A percentile compares a stretch with the other conserved stretches of the same genome.
These are phyloP conservation scores for Trypanosoma vivax DNA, from an alignment of 208 protist species.

Conservation along the genomic window DNA sequence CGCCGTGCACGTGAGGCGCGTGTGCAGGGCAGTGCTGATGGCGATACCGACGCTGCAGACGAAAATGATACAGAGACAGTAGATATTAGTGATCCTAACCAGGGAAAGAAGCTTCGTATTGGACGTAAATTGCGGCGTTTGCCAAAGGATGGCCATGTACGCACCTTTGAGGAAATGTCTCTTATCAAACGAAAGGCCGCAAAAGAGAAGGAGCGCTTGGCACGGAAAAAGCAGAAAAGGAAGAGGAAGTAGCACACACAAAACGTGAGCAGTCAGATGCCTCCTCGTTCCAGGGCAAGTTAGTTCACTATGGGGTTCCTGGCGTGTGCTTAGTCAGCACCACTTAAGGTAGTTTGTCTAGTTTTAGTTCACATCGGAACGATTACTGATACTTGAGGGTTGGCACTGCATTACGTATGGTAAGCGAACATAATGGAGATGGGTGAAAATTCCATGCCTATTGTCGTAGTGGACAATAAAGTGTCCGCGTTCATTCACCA, in stretches of 20 bases:
- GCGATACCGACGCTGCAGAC: constrained; percentile 14
- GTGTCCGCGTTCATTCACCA: too few relatives aligned
- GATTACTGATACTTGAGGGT: too few relatives aligned
- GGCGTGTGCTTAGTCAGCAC: too few relatives aligned
- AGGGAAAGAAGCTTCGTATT: constrained; percentile 87
- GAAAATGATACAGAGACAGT: constrained; percentile 46
- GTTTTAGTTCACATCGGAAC: too few relatives aligned
- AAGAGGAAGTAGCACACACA: constrained; percentile 17
- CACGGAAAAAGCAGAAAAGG: constrained; percentile 41
- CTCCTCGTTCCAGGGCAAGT: too few relatives aligned
- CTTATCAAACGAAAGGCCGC: constrained; percentile 66
- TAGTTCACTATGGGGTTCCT: too few relatives aligned
- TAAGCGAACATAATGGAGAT: too few relatives aligned
- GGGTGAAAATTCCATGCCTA: too few relatives aligned
- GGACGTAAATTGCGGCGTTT: constrained; percentile 78
- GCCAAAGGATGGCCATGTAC: constrained; percentile 82
- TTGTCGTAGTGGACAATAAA: too few relatives aligned
- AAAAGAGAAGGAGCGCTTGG: constrained; percentile 73
- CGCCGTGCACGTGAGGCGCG: constrained; percentile 53
- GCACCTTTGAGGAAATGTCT: constrained; percentile 83
- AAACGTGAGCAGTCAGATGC: too few relatives aligned
- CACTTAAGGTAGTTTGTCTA: too few relatives aligned
- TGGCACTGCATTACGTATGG: too few relatives aligned
- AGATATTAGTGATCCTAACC: constrained; percentile 87
- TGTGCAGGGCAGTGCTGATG: constrained; percentile 2